A percentile compares a stretch with the other conserved stretches of the same genome.
Evolutionary conservation across 306 rosid genomes (phyloP).

Genomic region (Arachis stenosperma): DNA sequence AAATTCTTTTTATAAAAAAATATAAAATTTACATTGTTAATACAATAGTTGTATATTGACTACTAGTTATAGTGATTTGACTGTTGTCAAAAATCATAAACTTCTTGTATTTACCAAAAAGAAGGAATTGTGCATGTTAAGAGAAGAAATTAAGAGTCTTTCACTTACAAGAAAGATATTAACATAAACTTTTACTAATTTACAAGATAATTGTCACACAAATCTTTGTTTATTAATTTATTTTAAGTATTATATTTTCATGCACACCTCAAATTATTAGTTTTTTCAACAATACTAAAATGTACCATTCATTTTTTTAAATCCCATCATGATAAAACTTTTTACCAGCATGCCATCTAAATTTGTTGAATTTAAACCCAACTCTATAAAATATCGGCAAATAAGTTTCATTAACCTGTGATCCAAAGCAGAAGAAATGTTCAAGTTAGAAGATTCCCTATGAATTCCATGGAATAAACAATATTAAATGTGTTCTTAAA

Average conservation of each 20-base stretch:
- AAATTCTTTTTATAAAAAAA: no score
- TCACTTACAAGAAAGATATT: no score
- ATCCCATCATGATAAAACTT: slow-evolving; percentile 33
- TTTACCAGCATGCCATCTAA: slow-evolving; percentile 55
- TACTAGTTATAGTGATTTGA: no score
- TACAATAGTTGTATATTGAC: no score
- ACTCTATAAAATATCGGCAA: slow-evolving; percentile 43
- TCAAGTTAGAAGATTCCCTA: slow-evolving; percentile 57
- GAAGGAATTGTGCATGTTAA: no score
- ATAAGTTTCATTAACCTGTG: slow-evolving; percentile 53
- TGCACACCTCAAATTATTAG: slow-evolving; percentile 44
- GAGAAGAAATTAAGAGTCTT: not conserved
- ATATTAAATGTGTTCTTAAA: slow-evolving; percentile 58
- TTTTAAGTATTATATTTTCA: slow-evolving; percentile 22
- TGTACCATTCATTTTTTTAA: slow-evolving; percentile 46
- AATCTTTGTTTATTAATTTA: slow-evolving; percentile 1
- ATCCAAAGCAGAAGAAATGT: slow-evolving; percentile 51
- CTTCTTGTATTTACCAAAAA: no score
- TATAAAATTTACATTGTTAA: no score
- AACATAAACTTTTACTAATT: slow-evolving; percentile 6
- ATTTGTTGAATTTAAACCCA: slow-evolving; percentile 44
- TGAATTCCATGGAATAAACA: slow-evolving; percentile 55
- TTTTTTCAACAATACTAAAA: slow-evolving; percentile 60
- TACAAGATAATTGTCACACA: not conserved
- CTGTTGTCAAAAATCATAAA: no score